Evolutionary conservation across 441 rosid species (phyloP).

Genomic region (Gossypium davidsonii): DNA sequence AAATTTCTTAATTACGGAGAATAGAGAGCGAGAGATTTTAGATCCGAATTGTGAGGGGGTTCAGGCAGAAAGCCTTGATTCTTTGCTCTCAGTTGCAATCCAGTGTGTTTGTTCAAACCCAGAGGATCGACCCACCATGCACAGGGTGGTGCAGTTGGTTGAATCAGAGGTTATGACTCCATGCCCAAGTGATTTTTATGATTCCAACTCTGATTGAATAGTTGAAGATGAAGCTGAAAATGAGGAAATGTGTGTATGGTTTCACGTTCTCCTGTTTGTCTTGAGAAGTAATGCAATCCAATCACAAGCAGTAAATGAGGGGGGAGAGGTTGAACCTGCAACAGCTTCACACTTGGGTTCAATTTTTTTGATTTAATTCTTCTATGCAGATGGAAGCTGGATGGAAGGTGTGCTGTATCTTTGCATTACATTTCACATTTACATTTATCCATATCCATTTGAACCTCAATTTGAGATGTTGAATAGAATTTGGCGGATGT

Average conservation of each 20-base stretch:
- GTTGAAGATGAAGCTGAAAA: constrained; percentile 8
- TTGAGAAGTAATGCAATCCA: constrained; percentile 1
- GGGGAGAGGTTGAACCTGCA: constrained; percentile 24
- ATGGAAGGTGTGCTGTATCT: constrained; percentile 11
- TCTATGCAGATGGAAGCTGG: constrained; percentile 28
- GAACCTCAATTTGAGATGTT: constrained; percentile 11
- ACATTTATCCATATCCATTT: neutral
- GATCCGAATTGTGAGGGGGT: constrained; percentile 82
- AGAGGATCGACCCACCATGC: constrained; percentile 95
- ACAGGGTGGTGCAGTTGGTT: constrained; percentile 84
- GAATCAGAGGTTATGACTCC: constrained; percentile 99
- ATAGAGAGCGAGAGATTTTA: constrained; percentile 63
- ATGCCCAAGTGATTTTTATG: constrained; percentile 90
- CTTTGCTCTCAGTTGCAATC: constrained; percentile 76
- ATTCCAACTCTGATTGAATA: constrained; percentile 65
- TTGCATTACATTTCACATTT: neutral
- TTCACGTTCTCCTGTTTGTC: constrained; percentile 16
- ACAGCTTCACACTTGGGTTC: constrained; percentile 20
- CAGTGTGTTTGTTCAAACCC: constrained; percentile 78
- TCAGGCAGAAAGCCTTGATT: constrained; percentile 70
- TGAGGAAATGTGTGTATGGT: constrained; percentile 11
- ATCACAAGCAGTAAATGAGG: constrained; percentile 13
- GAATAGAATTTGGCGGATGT: neutral
- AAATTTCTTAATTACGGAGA: constrained; percentile 62
- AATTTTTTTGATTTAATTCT: constrained; percentile 30